Conservation (phyloP, 1,139 yeast genomes). For the Scheffersomyces cryptocercus region DNA sequence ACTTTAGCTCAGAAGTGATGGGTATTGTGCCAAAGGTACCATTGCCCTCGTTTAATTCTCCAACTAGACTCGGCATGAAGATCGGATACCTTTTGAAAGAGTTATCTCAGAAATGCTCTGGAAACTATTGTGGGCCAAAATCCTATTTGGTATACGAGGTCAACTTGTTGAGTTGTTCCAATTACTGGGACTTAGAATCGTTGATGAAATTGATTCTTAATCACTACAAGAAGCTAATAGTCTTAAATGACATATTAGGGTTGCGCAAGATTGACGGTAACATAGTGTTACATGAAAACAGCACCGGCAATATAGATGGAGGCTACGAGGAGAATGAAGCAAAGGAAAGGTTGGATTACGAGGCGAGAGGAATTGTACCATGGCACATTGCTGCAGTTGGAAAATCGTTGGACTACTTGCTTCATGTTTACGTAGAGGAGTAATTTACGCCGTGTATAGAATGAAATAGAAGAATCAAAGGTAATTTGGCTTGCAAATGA, state of each 20-base stretch:
- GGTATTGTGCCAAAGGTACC: constrained; percentile 65
- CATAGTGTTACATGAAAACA: constrained; percentile 1
- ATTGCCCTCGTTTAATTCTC: constrained; percentile 67
- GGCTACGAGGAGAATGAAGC: constrained; percentile 5
- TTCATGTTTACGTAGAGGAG: constrained; percentile 43
- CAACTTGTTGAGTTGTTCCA: constrained; percentile 68
- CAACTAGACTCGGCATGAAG: constrained; percentile 68
- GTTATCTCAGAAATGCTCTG: constrained; percentile 16
- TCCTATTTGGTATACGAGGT: constrained; percentile 52
- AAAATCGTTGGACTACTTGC: constrained; percentile 55
- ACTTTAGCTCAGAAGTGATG: constrained; percentile 56
- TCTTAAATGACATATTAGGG: constrained; percentile 47
- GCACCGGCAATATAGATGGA: constrained; percentile 6
- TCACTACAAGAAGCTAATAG: constrained; percentile 69
- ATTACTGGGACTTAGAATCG: constrained; percentile 54
- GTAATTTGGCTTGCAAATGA: too few relatives aligned
- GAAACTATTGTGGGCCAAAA: constrained; percentile 4
- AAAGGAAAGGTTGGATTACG: constrained; percentile 6
- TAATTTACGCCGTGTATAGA: too few relatives aligned
- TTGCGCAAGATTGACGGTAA: constrained; percentile 26
- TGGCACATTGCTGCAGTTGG: constrained; percentile 83
- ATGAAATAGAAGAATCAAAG: too few relatives aligned
- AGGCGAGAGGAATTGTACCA: constrained; percentile 49
- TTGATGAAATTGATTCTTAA: constrained; percentile 60
- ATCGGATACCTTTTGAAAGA: constrained; percentile 66